phyloP scores from a whole-genome alignment of 345 rosid species.

The Lepidium sativum region DNA sequence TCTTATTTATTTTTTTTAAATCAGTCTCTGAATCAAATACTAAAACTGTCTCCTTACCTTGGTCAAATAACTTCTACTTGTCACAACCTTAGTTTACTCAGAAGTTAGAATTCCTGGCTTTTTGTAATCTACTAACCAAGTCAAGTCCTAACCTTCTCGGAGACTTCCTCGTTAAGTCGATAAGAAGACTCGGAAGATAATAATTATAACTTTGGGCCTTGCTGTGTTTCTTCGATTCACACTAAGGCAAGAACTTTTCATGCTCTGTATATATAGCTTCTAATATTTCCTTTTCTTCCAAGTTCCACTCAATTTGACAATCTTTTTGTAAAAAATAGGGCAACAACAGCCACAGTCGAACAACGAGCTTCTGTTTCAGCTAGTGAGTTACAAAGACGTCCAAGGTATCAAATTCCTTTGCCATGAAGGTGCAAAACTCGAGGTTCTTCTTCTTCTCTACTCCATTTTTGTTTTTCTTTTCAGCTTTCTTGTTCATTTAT shows the following conservation, averaged over 20 bases:
- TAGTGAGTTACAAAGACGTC: conserved; percentile 45
- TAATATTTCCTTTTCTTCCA: background rate
- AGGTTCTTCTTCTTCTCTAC: conserved; percentile 32
- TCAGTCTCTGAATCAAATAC: too few species aligned
- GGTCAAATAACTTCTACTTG: too few species aligned
- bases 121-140: background rate
- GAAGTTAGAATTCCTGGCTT: background rate
- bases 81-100: too few species aligned
- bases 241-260: background rate
- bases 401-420: conserved; percentile 65
- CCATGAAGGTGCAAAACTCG: conserved; percentile 71
- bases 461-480: background rate
- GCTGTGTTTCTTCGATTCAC: background rate
- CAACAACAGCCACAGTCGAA: conserved; percentile 69
- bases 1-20: too few species aligned
- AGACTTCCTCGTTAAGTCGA: background rate
- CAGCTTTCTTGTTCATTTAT: background rate
- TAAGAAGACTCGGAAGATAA: background rate
- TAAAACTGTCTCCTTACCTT: too few species aligned
- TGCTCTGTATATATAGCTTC: background rate
- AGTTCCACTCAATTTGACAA: background rate
- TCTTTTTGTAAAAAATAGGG: conserved; percentile 35
- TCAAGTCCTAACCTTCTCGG: background rate
- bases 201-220: too few species aligned
- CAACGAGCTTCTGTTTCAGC: conserved; percentile 56